Conservation (phyloP, 1,284 basidiomycete species). For the Peniophora sp. region DNA sequence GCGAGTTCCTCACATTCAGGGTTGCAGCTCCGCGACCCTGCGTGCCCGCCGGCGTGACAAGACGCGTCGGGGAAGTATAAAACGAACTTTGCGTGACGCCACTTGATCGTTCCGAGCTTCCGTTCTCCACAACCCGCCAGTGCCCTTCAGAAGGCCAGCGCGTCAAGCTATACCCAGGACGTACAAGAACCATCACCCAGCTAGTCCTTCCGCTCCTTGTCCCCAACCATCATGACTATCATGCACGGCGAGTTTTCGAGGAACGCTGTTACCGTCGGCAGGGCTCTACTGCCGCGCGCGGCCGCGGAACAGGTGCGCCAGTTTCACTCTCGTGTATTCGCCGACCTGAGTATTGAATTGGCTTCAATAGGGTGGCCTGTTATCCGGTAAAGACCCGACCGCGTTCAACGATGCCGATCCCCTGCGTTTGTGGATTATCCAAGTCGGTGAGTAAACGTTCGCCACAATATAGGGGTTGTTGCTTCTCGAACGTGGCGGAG, state of each 20-base stretch:
- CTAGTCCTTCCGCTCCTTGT: not conserved
- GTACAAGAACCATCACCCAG: not conserved
- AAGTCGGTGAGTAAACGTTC: constrained; percentile 53
- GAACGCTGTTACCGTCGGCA: not conserved
- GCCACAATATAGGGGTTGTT: not conserved
- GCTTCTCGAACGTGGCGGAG: not conserved
- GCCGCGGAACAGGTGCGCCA: not conserved
- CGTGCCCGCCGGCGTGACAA: too few relatives aligned
- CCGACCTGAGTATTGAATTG: not conserved
- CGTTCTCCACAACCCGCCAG: too few relatives aligned
- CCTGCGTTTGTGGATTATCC: constrained; percentile 84
- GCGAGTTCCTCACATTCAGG: too few relatives aligned
- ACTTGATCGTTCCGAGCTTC: too few relatives aligned
- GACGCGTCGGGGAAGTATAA: too few relatives aligned
- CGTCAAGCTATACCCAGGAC: too few relatives aligned
- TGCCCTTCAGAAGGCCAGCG: too few relatives aligned
- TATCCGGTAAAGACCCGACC: constrained; percentile 68
- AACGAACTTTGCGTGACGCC: too few relatives aligned
- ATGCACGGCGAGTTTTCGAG: not conserved
- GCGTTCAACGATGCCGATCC: constrained; percentile 62
- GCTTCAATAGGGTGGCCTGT: constrained; percentile 51
- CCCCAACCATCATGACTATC: not conserved
- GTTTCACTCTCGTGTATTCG: not conserved
- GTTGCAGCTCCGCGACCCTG: too few relatives aligned
- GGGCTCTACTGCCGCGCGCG: not conserved